Base-by-base conservation (phyloP, 306 rosid species). In the Morella rubra region DNA sequence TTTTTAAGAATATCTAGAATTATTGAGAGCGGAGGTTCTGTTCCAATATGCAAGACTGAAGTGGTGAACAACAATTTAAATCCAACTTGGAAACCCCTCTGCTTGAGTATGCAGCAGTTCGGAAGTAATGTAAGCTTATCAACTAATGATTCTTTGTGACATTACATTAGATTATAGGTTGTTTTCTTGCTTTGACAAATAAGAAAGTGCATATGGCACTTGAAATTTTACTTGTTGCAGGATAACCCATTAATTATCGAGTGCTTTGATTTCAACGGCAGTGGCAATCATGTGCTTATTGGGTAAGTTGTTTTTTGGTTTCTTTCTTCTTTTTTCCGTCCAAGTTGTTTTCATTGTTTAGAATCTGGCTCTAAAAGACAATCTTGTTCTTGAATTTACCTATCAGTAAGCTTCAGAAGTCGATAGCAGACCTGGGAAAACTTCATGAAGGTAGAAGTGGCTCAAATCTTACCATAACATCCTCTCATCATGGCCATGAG, bases 31-130 rank as follows among this genome's bases (percentile, higher is more conserved):
- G 98, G 97, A 71, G 88, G 87, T 18, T 79, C 85, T 68, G 47
- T 92, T 79, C 98, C 97, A 77, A 90, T 95, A 54, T 92, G 96
- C 90, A 95, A 89, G 84, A 95, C 97, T 44, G 97, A 92, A 86
- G 97, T 86, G 67, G 75, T 89, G 64, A 80, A 92, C 69, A 79
- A 90, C 84, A 82, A 87, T 73, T 84, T 88, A 76, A 88, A 90
- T 84, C 98, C 98, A 56, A 83, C 66, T 76, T 92, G 98, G 98
- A 95, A 85, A 76, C 91, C 91, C 42, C 45, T 90, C 42, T 84
- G 75, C 78, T 77, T 91, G 72, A 78, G 88, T 72, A 82, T 80
- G 85, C 90, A 86, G 64, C 91, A 94, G 79, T 87, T 90, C 79
- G 94, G 89, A 76, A 90, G 88, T 85, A 95, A 88, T 90, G 98